phyloP scores from a whole-genome alignment of 495 filamentous ascomycete genomes.

The Penicillium ochrochloron region DNA sequence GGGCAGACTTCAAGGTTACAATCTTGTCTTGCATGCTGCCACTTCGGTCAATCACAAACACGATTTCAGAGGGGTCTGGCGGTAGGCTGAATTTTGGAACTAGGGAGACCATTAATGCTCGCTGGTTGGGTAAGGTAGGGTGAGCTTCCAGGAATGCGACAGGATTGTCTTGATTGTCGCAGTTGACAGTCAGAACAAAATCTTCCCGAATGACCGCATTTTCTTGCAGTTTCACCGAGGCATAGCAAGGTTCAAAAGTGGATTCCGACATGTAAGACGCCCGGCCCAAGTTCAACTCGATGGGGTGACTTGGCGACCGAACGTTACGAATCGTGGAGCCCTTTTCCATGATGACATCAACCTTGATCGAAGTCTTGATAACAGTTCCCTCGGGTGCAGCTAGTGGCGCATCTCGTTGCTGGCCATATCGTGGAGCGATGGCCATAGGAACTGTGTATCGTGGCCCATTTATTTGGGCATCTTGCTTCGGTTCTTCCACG shows the following conservation, averaged over 20 bases:
- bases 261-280: constrained; percentile 39
- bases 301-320: constrained; percentile 67
- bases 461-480: neutral
- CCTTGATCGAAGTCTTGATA: constrained; percentile 38
- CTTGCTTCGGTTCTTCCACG: neutral
- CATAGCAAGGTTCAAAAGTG: constrained; percentile 1
- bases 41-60: neutral
- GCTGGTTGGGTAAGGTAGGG: neutral
- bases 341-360: constrained; percentile 62
- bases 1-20: neutral
- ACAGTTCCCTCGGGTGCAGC: neutral
- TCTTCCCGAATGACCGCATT: neutral
- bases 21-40: constrained; percentile 2
- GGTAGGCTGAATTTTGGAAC: constrained; percentile 2
- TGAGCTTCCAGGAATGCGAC: neutral
- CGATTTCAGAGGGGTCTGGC: neutral
- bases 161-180: neutral
- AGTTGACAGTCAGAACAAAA: neutral
- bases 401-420: neutral
- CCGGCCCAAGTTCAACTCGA: constrained; percentile 62
- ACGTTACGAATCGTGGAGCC: constrained; percentile 59
- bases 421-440: neutral
- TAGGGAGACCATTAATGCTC: neutral
- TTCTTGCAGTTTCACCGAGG: neutral
- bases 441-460: neutral